Base-by-base conservation (phyloP, 23 red algal genomes). In the Gracilaria domingensis region DNA sequence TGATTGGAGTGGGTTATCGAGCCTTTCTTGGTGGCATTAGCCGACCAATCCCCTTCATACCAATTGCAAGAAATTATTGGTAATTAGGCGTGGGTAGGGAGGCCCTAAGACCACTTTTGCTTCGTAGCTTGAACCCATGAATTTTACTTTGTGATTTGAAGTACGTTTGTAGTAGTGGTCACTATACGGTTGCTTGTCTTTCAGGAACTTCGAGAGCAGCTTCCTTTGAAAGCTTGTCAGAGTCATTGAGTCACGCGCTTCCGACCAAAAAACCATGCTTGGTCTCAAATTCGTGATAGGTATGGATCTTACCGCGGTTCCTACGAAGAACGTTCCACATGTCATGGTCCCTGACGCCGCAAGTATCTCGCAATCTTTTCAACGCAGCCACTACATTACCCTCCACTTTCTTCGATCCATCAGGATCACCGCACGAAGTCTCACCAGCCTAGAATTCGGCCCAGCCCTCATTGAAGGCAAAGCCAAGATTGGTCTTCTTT, bases 391-490 rank as follows among this genome's bases (percentile, higher is more conserved):
- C 79, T 1, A 82, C 79, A 37, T 82, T 82, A 26, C 79, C 79
- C 26, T 82, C 79, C 33, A 82, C 54, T 47, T 9, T 40, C 54
- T 82, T 82, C n/a, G 79, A 62, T 20, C 58, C 54, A 23, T 45
- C 32, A 5, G 79, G 45, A 59, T 45, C 36, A 44, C 58, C 58
- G 36, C 54, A 82, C 36, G 53, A 8, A 1, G 34, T 53, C 12
- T 59, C 32, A 6, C 79, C 53, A 8, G 79, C 79, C 79, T 54
- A 82, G 54, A 53, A 82, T 62, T 82, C 79, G 13, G 79, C 79
- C 79, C 79, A 82, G 13, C 79, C 79, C 33, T 82, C 79, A 20
- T 82, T 82, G 36, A 82, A 82, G 0, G 79, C 79, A 36, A 82
- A 82, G 0, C 79, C 79, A 4, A 82, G 37, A 26, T 82, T 82